These are phyloP conservation scores for Globisporangium echinulatum DNA, from an alignment of 352 stramenopile species.

Conservation along the genomic window DNA sequence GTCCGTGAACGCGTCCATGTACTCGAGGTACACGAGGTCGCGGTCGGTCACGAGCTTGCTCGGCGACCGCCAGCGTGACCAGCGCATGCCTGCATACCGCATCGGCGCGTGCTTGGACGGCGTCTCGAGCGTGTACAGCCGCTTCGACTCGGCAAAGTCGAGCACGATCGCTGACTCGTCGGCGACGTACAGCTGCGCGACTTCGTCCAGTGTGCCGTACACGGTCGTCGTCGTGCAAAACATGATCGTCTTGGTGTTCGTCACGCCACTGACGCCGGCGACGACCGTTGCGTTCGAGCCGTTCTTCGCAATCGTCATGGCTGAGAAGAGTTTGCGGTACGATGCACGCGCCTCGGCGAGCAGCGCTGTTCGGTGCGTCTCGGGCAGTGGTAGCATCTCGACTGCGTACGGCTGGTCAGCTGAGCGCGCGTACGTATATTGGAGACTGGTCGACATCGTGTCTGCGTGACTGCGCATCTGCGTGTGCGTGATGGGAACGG, in stretches of 20 bases:
- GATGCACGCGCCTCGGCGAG: slow-evolving; percentile 18
- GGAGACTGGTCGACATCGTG: slow-evolving; percentile 7
- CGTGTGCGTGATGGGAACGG: not conserved
- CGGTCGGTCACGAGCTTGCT: slow-evolving; percentile 40
- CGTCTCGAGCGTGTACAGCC: slow-evolving; percentile 46
- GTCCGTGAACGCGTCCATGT: slow-evolving; percentile 67
- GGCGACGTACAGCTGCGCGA: slow-evolving; percentile 49
- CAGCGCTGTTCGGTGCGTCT: slow-evolving; percentile 26
- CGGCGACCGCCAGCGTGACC: slow-evolving; percentile 52
- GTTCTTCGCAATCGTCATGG: slow-evolving; percentile 24
- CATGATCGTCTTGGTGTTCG: slow-evolving; percentile 36
- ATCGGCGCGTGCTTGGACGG: slow-evolving; percentile 35
- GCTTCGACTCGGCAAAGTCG: slow-evolving; percentile 38
- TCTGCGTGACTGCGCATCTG: not conserved
- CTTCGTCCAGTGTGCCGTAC: slow-evolving; percentile 53
- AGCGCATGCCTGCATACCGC: slow-evolving; percentile 40
- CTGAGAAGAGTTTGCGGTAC: slow-evolving; percentile 34
- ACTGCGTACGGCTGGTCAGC: slow-evolving; percentile 43
- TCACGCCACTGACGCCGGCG: slow-evolving; percentile 19
- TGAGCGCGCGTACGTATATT: slow-evolving; percentile 39
- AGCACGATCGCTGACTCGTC: slow-evolving; percentile 36
- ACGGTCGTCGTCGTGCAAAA: slow-evolving; percentile 52
- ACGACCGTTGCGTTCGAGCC: slow-evolving; percentile 25
- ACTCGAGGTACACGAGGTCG: slow-evolving; percentile 55
- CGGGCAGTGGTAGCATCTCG: slow-evolving; percentile 32